Evolutionary conservation across 441 rosid species (phyloP).

Genomic region (Iberis amara): DNA sequence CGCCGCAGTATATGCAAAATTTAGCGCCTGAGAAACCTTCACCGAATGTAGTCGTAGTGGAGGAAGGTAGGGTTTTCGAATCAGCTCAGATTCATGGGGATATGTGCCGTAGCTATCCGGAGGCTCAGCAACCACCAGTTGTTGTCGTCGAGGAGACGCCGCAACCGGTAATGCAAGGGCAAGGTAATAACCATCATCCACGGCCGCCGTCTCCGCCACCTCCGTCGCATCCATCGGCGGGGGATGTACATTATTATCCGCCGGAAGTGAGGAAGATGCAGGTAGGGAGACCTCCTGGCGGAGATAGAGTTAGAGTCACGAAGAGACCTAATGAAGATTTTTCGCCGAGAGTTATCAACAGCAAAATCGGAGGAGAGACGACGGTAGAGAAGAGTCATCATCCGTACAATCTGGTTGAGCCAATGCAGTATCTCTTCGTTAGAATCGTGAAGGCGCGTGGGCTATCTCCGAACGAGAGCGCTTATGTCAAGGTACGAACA

Average conservation of each 20-base stretch:
- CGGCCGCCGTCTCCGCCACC: slow-evolving; percentile 41
- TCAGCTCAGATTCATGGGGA: slow-evolving; percentile 37
- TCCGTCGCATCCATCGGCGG: slow-evolving; percentile 30
- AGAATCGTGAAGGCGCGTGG: slow-evolving; percentile 73
- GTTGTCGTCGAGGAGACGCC: slow-evolving; percentile 51
- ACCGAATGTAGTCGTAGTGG: slow-evolving; percentile 39
- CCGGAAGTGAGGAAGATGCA: slow-evolving; percentile 77
- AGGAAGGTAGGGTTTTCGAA: slow-evolving; percentile 53
- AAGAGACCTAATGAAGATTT: slow-evolving; percentile 57
- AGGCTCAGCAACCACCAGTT: slow-evolving; percentile 44
- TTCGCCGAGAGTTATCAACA: slow-evolving; percentile 59
- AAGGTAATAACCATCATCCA: slow-evolving; percentile 18
- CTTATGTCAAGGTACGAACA: slow-evolving; percentile 58
- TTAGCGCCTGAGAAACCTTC: slow-evolving; percentile 28
- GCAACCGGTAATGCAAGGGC: slow-evolving; percentile 26
- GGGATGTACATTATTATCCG: slow-evolving; percentile 33
- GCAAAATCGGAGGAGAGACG: slow-evolving; percentile 27
- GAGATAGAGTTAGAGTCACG: slow-evolving; percentile 48
- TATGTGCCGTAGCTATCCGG: slow-evolving; percentile 31
- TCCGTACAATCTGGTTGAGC: slow-evolving; percentile 75
- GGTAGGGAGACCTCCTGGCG: slow-evolving; percentile 35
- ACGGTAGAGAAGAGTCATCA: slow-evolving; percentile 33
- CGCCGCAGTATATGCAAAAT: slow-evolving; percentile 30
- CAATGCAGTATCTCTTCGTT: slow-evolving; percentile 75
- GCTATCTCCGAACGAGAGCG: slow-evolving; percentile 46